Base-by-base conservation (phyloP, 2,329 filamentous ascomycete species). In the Aspergillus intermedius region DNA sequence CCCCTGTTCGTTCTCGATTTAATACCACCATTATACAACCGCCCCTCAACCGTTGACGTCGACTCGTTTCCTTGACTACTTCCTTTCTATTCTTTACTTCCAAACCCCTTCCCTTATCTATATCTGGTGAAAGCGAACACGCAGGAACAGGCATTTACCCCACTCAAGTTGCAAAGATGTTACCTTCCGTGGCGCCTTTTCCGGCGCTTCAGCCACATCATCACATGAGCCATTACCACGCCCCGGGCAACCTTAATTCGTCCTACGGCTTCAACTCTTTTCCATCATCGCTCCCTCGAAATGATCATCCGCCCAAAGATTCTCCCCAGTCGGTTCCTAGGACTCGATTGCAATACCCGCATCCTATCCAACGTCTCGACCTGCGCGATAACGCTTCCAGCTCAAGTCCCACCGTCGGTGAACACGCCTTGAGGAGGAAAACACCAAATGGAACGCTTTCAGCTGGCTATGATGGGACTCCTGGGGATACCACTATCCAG, bases 361-460 rank as follows among this genome's bases (percentile, higher is more conserved):
- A 70, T 25, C 68, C 69, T 7, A 56, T 71, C 7, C 69, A 72
- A 49, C 67, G 67, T 41, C 56, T 64, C 37, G 60, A 65, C 43
- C 39, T 56, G 34, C 65, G 60, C 32, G 60, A 67, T 51, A 48
- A 56, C 22, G 49, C 56, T 10, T 54, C 60, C n/a, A 53, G 54
- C 43, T 52, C 58, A 23, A 60, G 51, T 23, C 37, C 54, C 8
- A 56, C 49, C 45, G 43, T 58, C 15, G 60, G 56, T 9, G 89
- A 95, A 66, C 84, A 95, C 67, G 87, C 88, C 59, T 76, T 96
- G 49, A 83, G 91, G 56, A 82, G 91, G 56, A 97, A 97, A 69
- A 97, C 91, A 7, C 93, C 91, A 4, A 91, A 85, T 62, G 93
- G 91, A n/a, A 95, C 90, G 34, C 79, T 97, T 52, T 86, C 91